Base-by-base conservation (phyloP, 768 basidiomycete genomes). In the Brasilioporus rufonigricans region DNA sequence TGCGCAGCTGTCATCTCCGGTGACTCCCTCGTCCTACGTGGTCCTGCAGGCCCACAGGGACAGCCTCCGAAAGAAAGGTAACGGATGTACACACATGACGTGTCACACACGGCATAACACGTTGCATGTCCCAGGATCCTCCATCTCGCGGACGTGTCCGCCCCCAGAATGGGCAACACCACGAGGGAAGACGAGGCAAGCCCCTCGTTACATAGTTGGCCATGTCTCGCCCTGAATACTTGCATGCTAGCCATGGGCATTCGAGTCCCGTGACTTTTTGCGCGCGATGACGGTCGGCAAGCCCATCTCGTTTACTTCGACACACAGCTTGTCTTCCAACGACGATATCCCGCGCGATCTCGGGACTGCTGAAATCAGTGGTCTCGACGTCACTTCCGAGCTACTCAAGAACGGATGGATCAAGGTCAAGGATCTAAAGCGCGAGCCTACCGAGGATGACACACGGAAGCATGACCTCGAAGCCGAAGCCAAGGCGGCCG, bases 391-490 rank as follows among this genome's bases (percentile, higher is more conserved):
- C 21, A 77, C 84, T 5, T 77, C 79, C 0, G 90, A 93, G 66
- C 70, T 96, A n/a, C 78, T 98, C 38, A 83, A 80, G 65, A 83
- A 81, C 56, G 97, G 96, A n/a, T 98, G 93, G 93, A 92, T 84
- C 12, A 95, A 91, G 73, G 75, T 93, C 40, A 93, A 97, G 71
- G 96, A 98, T 57, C 71, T 80, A 40, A 93, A 88, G 71, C 83
- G 90, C 19, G 92, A 95, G 39, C 81, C 85, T 18, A 86, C 87
- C 1, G 89, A 93, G 23, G 87, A 92, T 26, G 88, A 94, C 66
- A 64, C 76, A 48, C 86, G 75, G 61, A 85, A 84, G 63, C 83
- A 81, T 39, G 88, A 90, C 18, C 69, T 89, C 26, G 92, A 96
- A 69, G 79, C 74, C 18, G 87, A 91, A 66, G 93, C 92, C 16